Evolutionary conservation across 1,284 basidiomycete species (phyloP).

Genomic region (Moesziomyces globuligerus): DNA sequence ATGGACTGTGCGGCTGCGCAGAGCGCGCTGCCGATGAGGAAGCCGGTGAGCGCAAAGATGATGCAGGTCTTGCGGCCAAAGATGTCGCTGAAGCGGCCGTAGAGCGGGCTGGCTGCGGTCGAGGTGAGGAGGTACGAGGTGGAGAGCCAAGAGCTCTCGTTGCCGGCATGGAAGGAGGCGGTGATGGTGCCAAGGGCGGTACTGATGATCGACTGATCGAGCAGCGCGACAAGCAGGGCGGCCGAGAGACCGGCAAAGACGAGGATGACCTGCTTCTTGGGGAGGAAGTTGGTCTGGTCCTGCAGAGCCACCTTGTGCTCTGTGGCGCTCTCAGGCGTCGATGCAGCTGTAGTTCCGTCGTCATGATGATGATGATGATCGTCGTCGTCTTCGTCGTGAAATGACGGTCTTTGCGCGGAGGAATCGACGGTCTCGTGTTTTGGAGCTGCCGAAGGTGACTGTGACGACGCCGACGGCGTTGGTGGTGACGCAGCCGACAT

Average conservation of each 20-base stretch:
- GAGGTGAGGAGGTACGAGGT: slow-evolving; percentile 68
- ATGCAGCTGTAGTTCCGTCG: slow-evolving; percentile 22
- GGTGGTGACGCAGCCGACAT: too few relatives aligned
- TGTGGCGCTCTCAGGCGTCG: slow-evolving; percentile 29
- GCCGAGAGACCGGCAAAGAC: slow-evolving; percentile 75
- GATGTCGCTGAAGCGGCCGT: slow-evolving; percentile 74
- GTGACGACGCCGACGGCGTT: too few relatives aligned
- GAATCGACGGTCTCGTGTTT: too few relatives aligned
- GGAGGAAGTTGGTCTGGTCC: slow-evolving; percentile 81
- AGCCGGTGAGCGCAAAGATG: slow-evolving; percentile 74
- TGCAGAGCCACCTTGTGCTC: slow-evolving; percentile 69
- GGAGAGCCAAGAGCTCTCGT: slow-evolving; percentile 70
- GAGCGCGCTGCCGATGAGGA: slow-evolving; percentile 69
- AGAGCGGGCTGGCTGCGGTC: slow-evolving; percentile 66
- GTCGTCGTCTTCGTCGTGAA: slow-evolving; percentile 3
- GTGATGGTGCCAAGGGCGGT: slow-evolving; percentile 66
- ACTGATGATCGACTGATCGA: slow-evolving; percentile 67
- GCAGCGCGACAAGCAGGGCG: slow-evolving; percentile 58
- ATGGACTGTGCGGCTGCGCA: slow-evolving; percentile 68
- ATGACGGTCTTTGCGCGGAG: too few relatives aligned
- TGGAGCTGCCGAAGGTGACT: too few relatives aligned
- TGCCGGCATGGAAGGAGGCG: slow-evolving; percentile 42
- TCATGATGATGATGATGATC: slow-evolving; percentile 11
- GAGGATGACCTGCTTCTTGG: slow-evolving; percentile 75
- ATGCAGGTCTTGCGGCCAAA: slow-evolving; percentile 76